Evolutionary conservation across 345 rosid species (phyloP).

Genomic region (Geranium rotundifolium): DNA sequence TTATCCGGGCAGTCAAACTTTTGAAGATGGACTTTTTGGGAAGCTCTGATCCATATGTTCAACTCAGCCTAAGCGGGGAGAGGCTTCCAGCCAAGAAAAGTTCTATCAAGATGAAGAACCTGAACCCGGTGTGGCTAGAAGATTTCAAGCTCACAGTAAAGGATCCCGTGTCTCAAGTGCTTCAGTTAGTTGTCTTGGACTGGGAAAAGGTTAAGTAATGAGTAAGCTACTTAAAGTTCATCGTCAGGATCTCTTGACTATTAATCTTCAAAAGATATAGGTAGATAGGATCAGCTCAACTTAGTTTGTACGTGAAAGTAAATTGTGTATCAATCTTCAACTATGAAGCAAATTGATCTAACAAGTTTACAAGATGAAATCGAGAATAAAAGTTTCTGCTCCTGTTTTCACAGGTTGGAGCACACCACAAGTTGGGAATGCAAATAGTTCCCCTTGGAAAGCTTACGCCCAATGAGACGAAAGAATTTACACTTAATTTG

Average conservation of each 20-base stretch:
- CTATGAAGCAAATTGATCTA: no score
- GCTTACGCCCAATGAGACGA: constrained; percentile 20
- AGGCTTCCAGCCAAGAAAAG: constrained; percentile 31
- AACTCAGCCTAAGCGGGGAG: constrained; percentile 31
- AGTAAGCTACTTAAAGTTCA: background rate
- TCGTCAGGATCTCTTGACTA: background rate
- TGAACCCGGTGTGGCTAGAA: constrained; percentile 49
- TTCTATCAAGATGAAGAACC: constrained; percentile 32
- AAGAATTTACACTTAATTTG: constrained; percentile 24
- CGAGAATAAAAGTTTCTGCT: background rate
- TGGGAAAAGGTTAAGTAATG: constrained; percentile 38
- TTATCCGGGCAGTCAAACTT: constrained; percentile 28
- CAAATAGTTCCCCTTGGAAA: constrained; percentile 32
- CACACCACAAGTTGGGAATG: constrained; percentile 48
- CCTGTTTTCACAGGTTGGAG: constrained; percentile 24
- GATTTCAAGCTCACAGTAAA: constrained; percentile 35
- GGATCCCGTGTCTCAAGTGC: constrained; percentile 36
- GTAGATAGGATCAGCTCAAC: no score
- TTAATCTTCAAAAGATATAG: no score
- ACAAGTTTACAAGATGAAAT: background rate
- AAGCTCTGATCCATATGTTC: constrained; percentile 44
- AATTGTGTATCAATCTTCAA: no score
- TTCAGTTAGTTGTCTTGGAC: constrained; percentile 33
- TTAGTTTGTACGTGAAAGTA: no score
- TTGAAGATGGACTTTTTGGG: constrained; percentile 42